Evolutionary conservation across 345 rosid species (phyloP), one percentile per base, ranked within the genome.

Genomic region (Isatis tinctoria): DNA sequence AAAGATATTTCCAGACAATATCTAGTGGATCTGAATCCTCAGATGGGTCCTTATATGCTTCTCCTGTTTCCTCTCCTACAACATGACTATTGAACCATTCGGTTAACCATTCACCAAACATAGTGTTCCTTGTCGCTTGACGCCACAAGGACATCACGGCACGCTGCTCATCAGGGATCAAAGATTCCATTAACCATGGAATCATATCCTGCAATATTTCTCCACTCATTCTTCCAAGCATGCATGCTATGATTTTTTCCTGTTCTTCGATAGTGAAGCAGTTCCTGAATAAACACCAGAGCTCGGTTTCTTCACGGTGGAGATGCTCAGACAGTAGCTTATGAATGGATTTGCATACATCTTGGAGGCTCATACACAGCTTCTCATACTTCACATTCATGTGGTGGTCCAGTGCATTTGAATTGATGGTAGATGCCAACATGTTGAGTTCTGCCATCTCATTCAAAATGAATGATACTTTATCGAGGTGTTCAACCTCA

Each of bases 61-160:
- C 65, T 48, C 57, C 51, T 18, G 26, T 73, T 57, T 63, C 79
- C 59, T 69, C 83, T 33, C 40, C 43, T 26, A 52, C 41, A 59
- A 47, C 78, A 60, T 84, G 54, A 17, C 82, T 85, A 45, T 82
- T 89, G 85, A 84, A 87, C 96, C 96, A 89, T 74, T 92, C 97
- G 54, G 62, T 65, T 73, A 92, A 69, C 96, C 96, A 92, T 76
- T 90, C 93, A 30, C 74, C 79, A 79, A 93, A 93, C 89, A 83
- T 88, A 28, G 96, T 93, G 71, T 86, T 83, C 73, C 83, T 93
- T 4, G 98, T 80, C 56, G 89, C 86, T 49, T 74, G 83, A 43
- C 77, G 77, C 97, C 85, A 87, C 32, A 84, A 77, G 36, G 86
- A 84, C 95, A 84, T 86, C 75, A 85, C 61, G 1, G 67, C 68